Conservation (phyloP, 192 early-diverging fungal genomes). For the Backusella liffmaniae region DNA sequence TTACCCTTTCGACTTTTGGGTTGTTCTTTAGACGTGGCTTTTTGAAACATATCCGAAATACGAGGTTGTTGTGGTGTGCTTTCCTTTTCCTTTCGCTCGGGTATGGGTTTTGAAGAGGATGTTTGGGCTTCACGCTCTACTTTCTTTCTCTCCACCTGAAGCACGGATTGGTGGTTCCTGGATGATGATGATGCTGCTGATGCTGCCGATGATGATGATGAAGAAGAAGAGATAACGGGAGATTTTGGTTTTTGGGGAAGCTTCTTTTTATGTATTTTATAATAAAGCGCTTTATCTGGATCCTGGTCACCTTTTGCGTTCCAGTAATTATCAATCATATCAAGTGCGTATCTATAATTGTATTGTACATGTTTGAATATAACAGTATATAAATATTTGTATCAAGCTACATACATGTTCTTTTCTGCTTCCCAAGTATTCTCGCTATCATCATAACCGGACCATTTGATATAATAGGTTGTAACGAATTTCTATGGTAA, state of each 20-base stretch:
- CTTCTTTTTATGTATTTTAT: background rate
- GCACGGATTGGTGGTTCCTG: background rate
- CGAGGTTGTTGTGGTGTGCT: background rate
- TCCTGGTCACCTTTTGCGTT: background rate
- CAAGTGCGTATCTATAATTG: background rate
- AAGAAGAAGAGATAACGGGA: no score
- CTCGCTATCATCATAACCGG: background rate
- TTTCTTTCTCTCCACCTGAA: background rate
- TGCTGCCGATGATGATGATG: no score
- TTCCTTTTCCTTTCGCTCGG: background rate
- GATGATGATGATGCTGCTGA: background rate
- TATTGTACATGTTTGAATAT: no score
- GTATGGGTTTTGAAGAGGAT: background rate
- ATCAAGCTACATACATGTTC: slow-evolving; percentile 11
- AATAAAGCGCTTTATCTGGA: background rate
- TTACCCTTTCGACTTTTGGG: background rate
- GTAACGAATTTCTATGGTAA: background rate
- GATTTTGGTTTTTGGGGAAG: background rate
- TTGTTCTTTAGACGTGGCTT: background rate
- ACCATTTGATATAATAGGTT: slow-evolving; percentile 19
- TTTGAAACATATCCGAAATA: background rate
- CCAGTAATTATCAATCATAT: slow-evolving; percentile 3
- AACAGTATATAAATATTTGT: background rate
- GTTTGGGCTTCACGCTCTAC: background rate
- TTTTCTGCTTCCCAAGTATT: slow-evolving; percentile 15